Evolutionary conservation across 176 grass and related monocot genomes (phyloP), one percentile per base, ranked within the genome.

Genomic region (Areca catechu): DNA sequence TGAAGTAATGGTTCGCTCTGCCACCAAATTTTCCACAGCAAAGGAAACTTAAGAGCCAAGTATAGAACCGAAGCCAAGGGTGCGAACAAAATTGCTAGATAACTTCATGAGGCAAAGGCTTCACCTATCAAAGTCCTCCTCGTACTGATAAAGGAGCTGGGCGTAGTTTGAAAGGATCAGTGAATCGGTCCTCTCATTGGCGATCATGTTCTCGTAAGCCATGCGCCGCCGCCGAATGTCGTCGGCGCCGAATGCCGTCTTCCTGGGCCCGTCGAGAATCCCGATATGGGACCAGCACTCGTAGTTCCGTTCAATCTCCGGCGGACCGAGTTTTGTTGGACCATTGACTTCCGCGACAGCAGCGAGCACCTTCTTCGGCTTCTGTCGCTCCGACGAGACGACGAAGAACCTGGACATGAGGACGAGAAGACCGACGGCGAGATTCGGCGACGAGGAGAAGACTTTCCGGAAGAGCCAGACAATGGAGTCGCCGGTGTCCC

Each of bases 141-240:
- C 79, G 22, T 84, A 76, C 64, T 96, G 80, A 71, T 96, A 96
- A 3, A 90, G 83, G 64, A 96, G 87, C 60, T 96, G 86, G 12
- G 86, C 86, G 60, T 90, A 96, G 66, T 96, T 96, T 24, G 82
- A 86, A 3, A 96, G 86, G 77, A 96, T 79, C 59, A 96, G 74
- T 1, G 91, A 96, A 74, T 48, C 79, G 4, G 77, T 71, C 18
- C 67, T 71, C 57, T 71, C 74, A 24, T 48, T 59, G 20, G 69
- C 56, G 61, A 96, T 86, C 58, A 74, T 51, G 53, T 69, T 71
- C 86, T 96, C 86, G 71, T 96, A 96, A 24, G 70, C 57, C 20
- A 75, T 70, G 63, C 79, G 63, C 24, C 77, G 57, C 22, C 68
- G 67, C 51, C 24, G 4, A 4, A 65, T 48, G 15, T 58, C 57